Conservation (phyloP, 129 eudicot species). For the Tanacetum coccineum region DNA sequence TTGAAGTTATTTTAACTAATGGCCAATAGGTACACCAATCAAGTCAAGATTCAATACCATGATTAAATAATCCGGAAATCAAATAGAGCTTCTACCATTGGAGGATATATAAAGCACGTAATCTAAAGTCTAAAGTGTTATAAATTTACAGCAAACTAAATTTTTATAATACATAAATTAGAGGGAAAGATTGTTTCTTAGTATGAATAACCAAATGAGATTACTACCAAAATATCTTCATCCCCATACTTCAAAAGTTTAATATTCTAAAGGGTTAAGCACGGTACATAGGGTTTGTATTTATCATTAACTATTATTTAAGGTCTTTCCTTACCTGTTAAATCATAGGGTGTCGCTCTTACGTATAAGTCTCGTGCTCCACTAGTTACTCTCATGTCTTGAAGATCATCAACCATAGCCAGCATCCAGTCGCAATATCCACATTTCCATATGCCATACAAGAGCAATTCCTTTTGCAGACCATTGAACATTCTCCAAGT, state of each 20-base stretch:
- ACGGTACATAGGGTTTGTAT: slow-evolving; percentile 11
- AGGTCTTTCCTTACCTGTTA: slow-evolving; percentile 21
- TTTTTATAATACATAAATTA: too few species aligned
- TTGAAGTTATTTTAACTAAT: too few species aligned
- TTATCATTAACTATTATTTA: neutral
- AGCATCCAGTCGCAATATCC: slow-evolving; percentile 42
- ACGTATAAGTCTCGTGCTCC: slow-evolving; percentile 20
- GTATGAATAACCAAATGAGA: too few species aligned
- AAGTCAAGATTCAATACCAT: too few species aligned
- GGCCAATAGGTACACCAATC: too few species aligned
- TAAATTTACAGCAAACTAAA: too few species aligned
- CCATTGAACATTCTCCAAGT: slow-evolving; percentile 21
- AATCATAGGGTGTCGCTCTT: slow-evolving; percentile 23
- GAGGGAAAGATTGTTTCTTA: too few species aligned
- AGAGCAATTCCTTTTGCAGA: slow-evolving; percentile 16
- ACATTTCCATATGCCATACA: slow-evolving; percentile 31
- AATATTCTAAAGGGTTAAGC: slow-evolving; percentile 1
- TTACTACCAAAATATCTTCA: too few species aligned
- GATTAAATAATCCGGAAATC: too few species aligned
- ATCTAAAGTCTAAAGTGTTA: too few species aligned
- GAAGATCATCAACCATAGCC: slow-evolving; percentile 19
- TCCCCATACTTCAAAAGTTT: neutral
- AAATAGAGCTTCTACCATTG: too few species aligned
- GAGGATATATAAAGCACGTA: too few species aligned
- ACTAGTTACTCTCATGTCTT: slow-evolving; percentile 17